Evolutionary conservation across 2,329 filamentous ascomycete genomes (phyloP), one percentile per base, ranked within the genome.

Genomic region (Aspergillus glaucus): DNA sequence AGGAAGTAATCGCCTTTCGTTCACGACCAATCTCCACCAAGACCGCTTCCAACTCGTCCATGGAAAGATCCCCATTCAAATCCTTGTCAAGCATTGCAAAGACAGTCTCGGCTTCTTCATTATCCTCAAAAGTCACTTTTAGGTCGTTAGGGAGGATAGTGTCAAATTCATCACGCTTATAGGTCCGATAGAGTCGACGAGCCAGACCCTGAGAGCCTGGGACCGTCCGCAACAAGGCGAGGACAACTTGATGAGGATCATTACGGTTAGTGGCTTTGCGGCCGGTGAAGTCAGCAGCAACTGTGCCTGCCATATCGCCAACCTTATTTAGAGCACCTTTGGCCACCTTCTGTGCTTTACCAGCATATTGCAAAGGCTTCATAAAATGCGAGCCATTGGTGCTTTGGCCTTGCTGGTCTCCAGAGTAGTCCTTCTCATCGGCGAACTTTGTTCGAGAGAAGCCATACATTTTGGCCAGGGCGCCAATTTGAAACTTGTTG

Each of bases 1-100:
- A 95, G 1, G 91, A 91, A 0, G 90, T 92, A 58, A 97, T 96
- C 6, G 90, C 89, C 68, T 96, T 97, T 63, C 92, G 87, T 73
- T 97, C 92, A 14, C 92, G 82, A 32, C 92, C 90, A 55, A 96
- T 93, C 63, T 97, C 92, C 45, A 95, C 91, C 69, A 89, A 95
- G 22, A 94, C 90, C 19, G 88, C 83, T 67, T 96, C 91, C 17
- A 97, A 80, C 65, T 96, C 92, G 61, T 95, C 89, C 81, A 95
- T 90, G 0, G 88, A 94, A 44, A 96, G 95, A 62, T 97, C 92
- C 3, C 91, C 92, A 55, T 97, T 97, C 73, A 96, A 82, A 61
- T 97, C 92, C 64, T 93, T 94, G 71, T 97, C 92, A 58, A 96
- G 96, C 76, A 96, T 91, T 58, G 78, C 77, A 61, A 97, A 96